Evolutionary conservation across 768 basidiomycete genomes (phyloP).

Genomic region (Lyophyllum atratum): DNA sequence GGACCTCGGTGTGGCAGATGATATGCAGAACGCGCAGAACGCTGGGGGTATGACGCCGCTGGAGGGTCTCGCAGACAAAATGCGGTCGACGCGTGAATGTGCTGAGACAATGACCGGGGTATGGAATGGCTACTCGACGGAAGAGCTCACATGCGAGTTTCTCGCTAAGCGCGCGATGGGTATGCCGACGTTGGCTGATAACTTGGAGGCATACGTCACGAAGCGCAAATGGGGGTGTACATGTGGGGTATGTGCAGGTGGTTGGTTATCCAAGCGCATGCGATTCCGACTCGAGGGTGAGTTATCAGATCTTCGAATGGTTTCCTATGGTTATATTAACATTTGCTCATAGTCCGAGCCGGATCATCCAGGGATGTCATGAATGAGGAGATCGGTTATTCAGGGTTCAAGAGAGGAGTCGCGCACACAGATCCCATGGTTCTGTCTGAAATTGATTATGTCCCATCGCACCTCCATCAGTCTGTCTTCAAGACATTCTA

Average conservation of each 20-base stretch:
- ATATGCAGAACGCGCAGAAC: slow-evolving; percentile 1
- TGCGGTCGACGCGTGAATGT: not conserved
- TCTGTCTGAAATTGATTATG: not conserved
- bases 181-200: not conserved
- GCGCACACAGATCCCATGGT: not conserved
- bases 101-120: not conserved
- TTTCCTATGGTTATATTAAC: not conserved
- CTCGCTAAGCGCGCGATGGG: not conserved
- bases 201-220: not conserved
- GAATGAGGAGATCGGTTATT: not conserved
- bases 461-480: slow-evolving; percentile 8
- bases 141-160: not conserved
- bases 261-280: slow-evolving; percentile 5
- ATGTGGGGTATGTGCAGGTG: not conserved
- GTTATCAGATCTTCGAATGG: not conserved
- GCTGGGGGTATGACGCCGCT: slow-evolving; percentile 2
- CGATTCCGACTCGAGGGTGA: slow-evolving; percentile 5
- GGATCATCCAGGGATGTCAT: slow-evolving; percentile 10
- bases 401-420: slow-evolving; percentile 3
- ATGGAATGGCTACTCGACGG: slow-evolving; percentile 8
- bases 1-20: slow-evolving; percentile 7
- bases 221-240: slow-evolving; percentile 7
- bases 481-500: slow-evolving; percentile 23
- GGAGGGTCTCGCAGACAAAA: not conserved
- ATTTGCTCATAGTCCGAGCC: slow-evolving; percentile 2